Base-by-base conservation (phyloP, 2,329 filamentous ascomycete species). In the Huntiella decipiens region DNA sequence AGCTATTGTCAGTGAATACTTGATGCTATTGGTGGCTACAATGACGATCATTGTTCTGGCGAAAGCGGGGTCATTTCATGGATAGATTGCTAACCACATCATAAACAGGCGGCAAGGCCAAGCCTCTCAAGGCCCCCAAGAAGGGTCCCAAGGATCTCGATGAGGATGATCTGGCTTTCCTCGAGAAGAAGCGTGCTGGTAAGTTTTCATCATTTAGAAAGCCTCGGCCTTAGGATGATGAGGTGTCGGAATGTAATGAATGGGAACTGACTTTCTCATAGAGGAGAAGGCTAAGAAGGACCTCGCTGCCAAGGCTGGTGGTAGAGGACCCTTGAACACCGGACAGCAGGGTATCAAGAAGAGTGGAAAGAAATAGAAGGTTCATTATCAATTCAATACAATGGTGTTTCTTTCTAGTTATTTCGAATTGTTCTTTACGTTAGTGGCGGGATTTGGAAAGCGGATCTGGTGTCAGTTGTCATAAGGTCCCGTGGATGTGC, bases 291-390 rank as follows among this genome's bases (percentile, higher is more conserved):
- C 81, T 39, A 80, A 77, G 64, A 88, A 92, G 67, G 84, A 86
- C 7, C 60, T 92, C 65, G 77, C 79, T n/a, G 71, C 77, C 51
- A 82, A 84, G 67, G 79, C 82, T 39, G 79, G 81, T 57, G 82
- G 82, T 63, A 93, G 92, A 67, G 88, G 88, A 3, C 87, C 88
- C 34, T 61, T 95, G 60, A 87, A 86, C 66, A 80, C 77, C 31
- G 86, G 85, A 32, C 63, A 71, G 42, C 84, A 92, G 66, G 86
- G 85, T 52, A 94, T 96, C 70, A 95, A 95, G 79, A 95, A 94
- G 76, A 91, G 82, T 51, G 87, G 86, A 64, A 94, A 95, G 82
- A 93, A 95, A 79, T 93, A 72, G 66, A 56, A 39, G 45, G 22
- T 3, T 28, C 7, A 8, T 28, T 7, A 28, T 7, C 22, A 28